A percentile compares a stretch with the other conserved stretches of the same genome.
These are phyloP conservation scores for Leccinum incarnatum DNA, from an alignment of 768 basidiomycete species.

Conservation along the genomic window DNA sequence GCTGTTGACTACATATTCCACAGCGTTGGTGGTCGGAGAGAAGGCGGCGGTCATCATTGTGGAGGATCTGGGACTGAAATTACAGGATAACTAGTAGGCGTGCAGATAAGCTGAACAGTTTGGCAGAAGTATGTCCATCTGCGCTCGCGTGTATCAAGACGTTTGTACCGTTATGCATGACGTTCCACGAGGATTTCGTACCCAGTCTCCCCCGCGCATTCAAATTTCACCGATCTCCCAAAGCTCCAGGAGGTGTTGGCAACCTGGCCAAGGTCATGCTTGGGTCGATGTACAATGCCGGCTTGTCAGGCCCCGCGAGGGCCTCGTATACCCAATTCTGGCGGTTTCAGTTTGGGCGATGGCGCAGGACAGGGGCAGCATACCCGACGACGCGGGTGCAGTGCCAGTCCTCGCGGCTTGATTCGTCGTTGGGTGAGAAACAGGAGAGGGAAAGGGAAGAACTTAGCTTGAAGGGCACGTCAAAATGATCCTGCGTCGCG, in stretches of 20 bases:
- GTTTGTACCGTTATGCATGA: background rate
- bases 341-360: conserved; percentile 23
- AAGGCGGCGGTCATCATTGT: conserved; percentile 11
- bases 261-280: background rate
- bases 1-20: conserved; percentile 35
- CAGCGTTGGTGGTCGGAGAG: conserved; percentile 26
- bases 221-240: too few relatives aligned
- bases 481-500: background rate
- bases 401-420: too few relatives aligned
- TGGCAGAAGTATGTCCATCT: too few relatives aligned
- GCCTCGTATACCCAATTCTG: conserved; percentile 11
- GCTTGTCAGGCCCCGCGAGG: too few relatives aligned
- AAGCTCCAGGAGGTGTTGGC: background rate
- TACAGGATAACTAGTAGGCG: background rate
- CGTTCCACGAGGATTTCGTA: background rate
- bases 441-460: too few relatives aligned
- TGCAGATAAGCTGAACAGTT: background rate
- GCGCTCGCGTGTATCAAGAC: too few relatives aligned
- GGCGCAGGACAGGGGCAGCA: conserved; percentile 18
- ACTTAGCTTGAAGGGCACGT: background rate
- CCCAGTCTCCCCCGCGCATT: too few relatives aligned
- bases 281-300: too few relatives aligned
- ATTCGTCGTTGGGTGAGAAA: too few relatives aligned
- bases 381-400: conserved; percentile 21
- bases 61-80: conserved; percentile 39